phyloP scores from a whole-genome alignment of 2,329 filamentous ascomycete species.

The Clarireedia sp. region DNA sequence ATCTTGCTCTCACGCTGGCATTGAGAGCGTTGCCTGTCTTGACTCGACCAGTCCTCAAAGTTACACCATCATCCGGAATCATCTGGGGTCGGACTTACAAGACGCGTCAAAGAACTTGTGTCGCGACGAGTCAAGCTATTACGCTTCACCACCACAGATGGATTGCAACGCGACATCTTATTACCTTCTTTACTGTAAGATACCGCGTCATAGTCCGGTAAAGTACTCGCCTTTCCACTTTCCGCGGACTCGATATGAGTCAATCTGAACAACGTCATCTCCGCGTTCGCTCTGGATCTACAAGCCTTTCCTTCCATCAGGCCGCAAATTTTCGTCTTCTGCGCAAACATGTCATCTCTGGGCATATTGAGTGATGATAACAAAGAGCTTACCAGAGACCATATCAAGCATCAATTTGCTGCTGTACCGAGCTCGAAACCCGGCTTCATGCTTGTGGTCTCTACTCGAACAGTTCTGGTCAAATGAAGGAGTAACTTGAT shows the following conservation, averaged over 20 bases:
- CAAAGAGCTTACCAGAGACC: constrained; percentile 18
- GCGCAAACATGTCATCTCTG: neutral
- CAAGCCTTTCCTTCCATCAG: too few relatives aligned
- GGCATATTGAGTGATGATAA: constrained; percentile 16
- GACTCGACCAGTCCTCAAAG: too few relatives aligned
- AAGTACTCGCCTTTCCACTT: too few relatives aligned
- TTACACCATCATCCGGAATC: neutral
- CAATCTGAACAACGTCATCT: too few relatives aligned
- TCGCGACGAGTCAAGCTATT: neutral
- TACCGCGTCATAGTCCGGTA: too few relatives aligned
- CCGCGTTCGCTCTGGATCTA: too few relatives aligned
- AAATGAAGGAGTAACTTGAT: constrained; percentile 11
- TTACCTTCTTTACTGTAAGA: too few relatives aligned
- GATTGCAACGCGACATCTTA: too few relatives aligned
- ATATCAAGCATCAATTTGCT: constrained; percentile 2
- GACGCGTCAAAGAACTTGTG: neutral
- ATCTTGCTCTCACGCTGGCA: too few relatives aligned
- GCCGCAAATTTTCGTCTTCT: neutral
- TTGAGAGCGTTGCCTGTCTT: too few relatives aligned
- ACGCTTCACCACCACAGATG: too few relatives aligned
- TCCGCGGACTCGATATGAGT: too few relatives aligned
- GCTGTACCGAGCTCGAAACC: constrained; percentile 11
- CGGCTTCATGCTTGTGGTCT: constrained; percentile 12
- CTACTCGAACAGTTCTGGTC: constrained; percentile 6
- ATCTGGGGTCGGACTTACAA: neutral